phyloP scores from a whole-genome alignment of 805 yeast genomes.

The Brettanomyces naardenensis region DNA sequence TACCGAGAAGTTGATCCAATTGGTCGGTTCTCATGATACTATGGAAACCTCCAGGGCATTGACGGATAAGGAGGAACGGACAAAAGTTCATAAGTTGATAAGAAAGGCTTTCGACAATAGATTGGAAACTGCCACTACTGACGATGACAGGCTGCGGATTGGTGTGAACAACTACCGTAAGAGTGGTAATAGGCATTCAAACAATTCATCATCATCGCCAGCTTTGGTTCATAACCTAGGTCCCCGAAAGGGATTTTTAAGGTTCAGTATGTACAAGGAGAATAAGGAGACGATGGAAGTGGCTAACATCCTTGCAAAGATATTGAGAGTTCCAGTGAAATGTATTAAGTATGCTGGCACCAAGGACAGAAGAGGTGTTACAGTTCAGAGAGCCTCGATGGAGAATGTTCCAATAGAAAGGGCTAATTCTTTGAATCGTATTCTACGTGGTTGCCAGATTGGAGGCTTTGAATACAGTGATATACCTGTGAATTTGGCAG shows the following conservation, averaged over 20 bases:
- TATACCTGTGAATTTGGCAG: conserved; percentile 65
- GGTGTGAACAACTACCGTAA: conserved; percentile 36
- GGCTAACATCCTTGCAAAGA: conserved; percentile 62
- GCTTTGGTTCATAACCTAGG: conserved; percentile 65
- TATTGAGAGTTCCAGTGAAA: conserved; percentile 67
- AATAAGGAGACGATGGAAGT: conserved; percentile 98
- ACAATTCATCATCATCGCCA: conserved; percentile 31
- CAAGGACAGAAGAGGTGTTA: conserved; percentile 92
- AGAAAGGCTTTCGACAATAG: conserved; percentile 66
- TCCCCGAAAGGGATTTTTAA: conserved; percentile 56
- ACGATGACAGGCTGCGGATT: conserved; percentile 55
- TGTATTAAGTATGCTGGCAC: conserved; percentile 84
- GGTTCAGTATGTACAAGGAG: conserved; percentile 81
- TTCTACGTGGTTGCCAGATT: conserved; percentile 66
- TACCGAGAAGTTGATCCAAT: conserved; percentile 41
- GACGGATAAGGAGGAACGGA: conserved; percentile 65
- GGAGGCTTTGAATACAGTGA: conserved; percentile 73
- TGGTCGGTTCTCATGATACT: conserved; percentile 40
- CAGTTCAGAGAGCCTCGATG: conserved; percentile 75
- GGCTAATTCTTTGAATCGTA: conserved; percentile 66
- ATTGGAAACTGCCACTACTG: conserved; percentile 74
- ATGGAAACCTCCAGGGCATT: conserved; percentile 52
- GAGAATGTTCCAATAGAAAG: conserved; percentile 66
- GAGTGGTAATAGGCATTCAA: conserved; percentile 31
- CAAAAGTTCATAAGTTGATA: conserved; percentile 68